These are phyloP conservation scores for Vaccinium myrtillus DNA, from an alignment of 148 eudicot species.

Conservation along the genomic window DNA sequence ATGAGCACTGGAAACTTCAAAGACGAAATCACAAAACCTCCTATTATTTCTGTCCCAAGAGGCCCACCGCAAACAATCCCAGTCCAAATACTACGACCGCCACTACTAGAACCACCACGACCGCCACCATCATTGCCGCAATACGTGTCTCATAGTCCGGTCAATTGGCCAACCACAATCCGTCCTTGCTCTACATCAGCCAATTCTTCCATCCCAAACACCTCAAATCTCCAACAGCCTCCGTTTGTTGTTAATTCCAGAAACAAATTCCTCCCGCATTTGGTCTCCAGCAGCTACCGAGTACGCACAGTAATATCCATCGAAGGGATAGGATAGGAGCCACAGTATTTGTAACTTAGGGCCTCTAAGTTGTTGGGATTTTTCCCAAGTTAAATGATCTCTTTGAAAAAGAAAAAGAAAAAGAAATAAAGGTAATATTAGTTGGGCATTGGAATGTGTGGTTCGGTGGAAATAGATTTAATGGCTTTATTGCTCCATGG, in stretches of 20 bases:
- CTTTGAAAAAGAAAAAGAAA: too few species aligned
- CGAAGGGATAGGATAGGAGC: conserved; percentile 31
- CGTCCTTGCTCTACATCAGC: conserved; percentile 22
- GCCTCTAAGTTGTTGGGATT: too few species aligned
- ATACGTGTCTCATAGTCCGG: conserved; percentile 8
- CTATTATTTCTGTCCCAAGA: conserved; percentile 17
- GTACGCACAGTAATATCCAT: conserved; percentile 16
- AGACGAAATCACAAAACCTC: conserved; percentile 33
- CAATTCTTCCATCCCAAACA: conserved; percentile 29
- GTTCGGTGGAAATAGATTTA: too few species aligned
- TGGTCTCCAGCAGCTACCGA: conserved; percentile 28
- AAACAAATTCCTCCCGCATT: conserved; percentile 35
- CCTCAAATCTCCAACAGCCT: conserved; percentile 32
- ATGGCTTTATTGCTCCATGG: too few species aligned
- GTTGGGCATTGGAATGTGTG: too few species aligned
- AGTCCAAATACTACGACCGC: conserved; percentile 15
- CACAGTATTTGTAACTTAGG: conserved; percentile 21
- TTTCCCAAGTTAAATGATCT: too few species aligned
- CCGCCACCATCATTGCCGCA: conserved; percentile 1
- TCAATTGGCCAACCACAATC: conserved; percentile 16
- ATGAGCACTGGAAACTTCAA: conserved; percentile 53
- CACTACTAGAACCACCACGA: conserved; percentile 5
- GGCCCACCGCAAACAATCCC: conserved; percentile 14
- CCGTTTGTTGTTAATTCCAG: conserved; percentile 23
- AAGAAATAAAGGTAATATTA: too few species aligned